These are phyloP conservation scores for Leptosphaerulina australis DNA, from an alignment of 2,329 filamentous ascomycete species.

Conservation along the genomic window DNA sequence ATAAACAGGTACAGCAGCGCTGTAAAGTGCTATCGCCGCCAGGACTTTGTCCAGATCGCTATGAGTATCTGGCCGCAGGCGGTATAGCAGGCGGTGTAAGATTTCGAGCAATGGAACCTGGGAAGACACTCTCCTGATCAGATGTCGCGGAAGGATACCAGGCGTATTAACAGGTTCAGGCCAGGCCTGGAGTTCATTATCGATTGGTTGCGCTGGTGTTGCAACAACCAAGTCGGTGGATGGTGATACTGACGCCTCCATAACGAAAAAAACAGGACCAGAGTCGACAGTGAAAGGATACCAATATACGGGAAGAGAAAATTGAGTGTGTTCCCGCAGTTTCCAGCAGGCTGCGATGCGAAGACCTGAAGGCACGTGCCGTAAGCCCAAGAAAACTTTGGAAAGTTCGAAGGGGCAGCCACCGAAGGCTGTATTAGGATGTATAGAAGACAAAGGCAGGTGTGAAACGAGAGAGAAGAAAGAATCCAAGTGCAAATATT, in stretches of 20 bases:
- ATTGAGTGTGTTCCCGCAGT: background rate
- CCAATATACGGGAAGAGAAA: background rate
- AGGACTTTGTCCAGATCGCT: constrained; percentile 33
- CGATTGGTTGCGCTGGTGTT: background rate
- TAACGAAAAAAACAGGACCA: background rate
- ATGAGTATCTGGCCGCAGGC: constrained; percentile 23
- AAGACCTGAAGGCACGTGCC: constrained; percentile 4
- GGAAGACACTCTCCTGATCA: constrained; percentile 26
- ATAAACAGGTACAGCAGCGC: constrained; percentile 27
- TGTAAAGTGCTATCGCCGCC: constrained; percentile 33
- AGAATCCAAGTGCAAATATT: constrained; percentile 5
- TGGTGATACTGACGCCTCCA: constrained; percentile 1
- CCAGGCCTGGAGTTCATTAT: constrained; percentile 21
- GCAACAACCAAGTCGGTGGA: constrained; percentile 14
- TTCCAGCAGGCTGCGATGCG: background rate
- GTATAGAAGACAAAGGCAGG: background rate
- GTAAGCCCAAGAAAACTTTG: constrained; percentile 11
- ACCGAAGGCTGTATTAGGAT: background rate
- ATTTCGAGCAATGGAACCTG: constrained; percentile 37
- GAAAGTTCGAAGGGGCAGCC: background rate
- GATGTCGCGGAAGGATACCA: constrained; percentile 32
- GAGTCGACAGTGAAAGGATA: background rate
- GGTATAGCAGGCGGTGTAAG: constrained; percentile 34
- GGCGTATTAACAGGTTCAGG: constrained; percentile 34
- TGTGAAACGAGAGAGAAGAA: constrained; percentile 2